phyloP scores from a whole-genome alignment of 1,284 basidiomycete genomes.

The Austropuccinia psidii region DNA sequence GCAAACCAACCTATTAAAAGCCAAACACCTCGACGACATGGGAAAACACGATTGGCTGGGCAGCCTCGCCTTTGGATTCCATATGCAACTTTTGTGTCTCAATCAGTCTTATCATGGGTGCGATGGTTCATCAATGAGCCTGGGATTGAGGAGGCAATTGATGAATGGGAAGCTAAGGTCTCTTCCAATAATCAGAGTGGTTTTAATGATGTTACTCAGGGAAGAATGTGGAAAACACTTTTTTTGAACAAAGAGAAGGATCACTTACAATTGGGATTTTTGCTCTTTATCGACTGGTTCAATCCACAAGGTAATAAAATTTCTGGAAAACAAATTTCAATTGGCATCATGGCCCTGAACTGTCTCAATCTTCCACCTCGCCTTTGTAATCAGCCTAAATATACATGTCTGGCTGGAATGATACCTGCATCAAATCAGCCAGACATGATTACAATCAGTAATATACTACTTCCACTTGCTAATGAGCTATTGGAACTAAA shows the following conservation, averaged over 20 bases:
- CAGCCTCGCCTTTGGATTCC: too few species aligned
- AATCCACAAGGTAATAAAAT: constrained; percentile 9
- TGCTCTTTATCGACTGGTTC: neutral
- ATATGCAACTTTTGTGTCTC: neutral
- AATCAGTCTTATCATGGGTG: neutral
- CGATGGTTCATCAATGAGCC: neutral
- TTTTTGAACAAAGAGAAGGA: neutral
- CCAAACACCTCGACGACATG: neutral
- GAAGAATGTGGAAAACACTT: neutral
- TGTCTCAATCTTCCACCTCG: constrained; percentile 3
- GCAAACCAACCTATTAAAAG: neutral
- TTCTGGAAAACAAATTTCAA: neutral
- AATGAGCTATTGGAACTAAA: neutral
- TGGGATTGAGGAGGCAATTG: neutral
- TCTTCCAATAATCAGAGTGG: neutral
- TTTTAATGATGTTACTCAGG: neutral
- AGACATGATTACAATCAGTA: neutral
- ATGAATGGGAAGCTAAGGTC: neutral
- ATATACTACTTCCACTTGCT: neutral
- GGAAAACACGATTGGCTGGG: too few species aligned
- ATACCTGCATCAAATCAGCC: neutral
- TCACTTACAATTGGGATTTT: neutral
- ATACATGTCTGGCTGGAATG: constrained; percentile 15
- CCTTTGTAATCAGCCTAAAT: neutral
- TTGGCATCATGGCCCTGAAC: neutral